A percentile compares a stretch with the other conserved stretches of the same genome.
These are phyloP conservation scores for Alternaria arbusti DNA, from an alignment of 2,329 filamentous ascomycete species.

Conservation along the genomic window DNA sequence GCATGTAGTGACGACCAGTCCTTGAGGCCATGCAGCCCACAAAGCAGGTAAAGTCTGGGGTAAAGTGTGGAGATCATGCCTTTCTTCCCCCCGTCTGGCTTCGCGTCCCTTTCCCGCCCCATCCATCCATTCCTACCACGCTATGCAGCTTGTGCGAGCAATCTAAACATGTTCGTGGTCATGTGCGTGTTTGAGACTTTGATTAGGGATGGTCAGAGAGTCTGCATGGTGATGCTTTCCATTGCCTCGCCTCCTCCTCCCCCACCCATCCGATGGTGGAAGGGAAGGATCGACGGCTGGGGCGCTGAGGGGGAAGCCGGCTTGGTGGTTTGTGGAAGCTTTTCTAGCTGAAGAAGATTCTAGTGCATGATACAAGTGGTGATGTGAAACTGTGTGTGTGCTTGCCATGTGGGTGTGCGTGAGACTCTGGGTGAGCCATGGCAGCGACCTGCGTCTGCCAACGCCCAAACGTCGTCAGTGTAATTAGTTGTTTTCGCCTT, in stretches of 20 bases:
- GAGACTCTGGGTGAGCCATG: neutral
- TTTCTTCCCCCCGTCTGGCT: neutral
- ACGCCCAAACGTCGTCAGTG: neutral
- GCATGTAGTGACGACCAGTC: neutral
- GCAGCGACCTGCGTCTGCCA: neutral
- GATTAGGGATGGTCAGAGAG: neutral
- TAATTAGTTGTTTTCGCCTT: neutral
- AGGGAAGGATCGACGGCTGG: neutral
- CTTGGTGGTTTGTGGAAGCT: constrained; percentile 14
- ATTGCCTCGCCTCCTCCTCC: neutral
- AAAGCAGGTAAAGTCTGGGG: constrained; percentile 17
- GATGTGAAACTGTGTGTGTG: neutral
- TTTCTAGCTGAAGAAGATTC: constrained; percentile 17
- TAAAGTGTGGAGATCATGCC: constrained; percentile 15
- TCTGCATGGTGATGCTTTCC: neutral
- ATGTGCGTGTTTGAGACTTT: constrained; percentile 16
- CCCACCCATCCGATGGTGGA: neutral
- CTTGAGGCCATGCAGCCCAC: neutral
- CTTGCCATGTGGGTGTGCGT: neutral
- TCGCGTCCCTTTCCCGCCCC: neutral
- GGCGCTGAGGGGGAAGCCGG: neutral
- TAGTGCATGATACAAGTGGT: neutral
- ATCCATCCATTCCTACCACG: neutral
- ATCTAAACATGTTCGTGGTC: constrained; percentile 4
- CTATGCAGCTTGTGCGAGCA: constrained; percentile 3